Percentiles rank a stretch among this genome's conserved stretches.
These are phyloP conservation scores for Dryas alaskensis DNA, from an alignment of 306 rosid species.

Conservation along the genomic window DNA sequence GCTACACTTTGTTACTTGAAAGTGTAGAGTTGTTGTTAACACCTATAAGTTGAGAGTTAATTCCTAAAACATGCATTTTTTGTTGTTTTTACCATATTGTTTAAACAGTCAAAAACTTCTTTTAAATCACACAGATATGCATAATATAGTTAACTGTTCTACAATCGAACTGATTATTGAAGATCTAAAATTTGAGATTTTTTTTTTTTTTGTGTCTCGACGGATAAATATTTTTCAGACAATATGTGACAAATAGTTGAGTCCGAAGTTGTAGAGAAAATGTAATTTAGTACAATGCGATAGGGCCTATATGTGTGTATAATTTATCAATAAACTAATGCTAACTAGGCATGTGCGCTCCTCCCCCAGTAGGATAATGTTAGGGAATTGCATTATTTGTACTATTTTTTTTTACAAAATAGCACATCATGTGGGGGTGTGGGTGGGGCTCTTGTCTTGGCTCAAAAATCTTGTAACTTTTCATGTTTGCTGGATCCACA, in stretches of 20 bases:
- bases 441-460: constrained; percentile 35
- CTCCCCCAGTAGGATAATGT: constrained; percentile 47
- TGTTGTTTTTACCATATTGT: too few species aligned
- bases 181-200: too few species aligned
- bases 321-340: constrained; percentile 28
- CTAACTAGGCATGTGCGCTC: constrained; percentile 50
- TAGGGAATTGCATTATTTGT: constrained; percentile 25
- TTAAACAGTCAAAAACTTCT: too few species aligned
- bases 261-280: constrained; percentile 8
- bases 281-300: constrained; percentile 11
- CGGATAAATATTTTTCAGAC: constrained; percentile 5
- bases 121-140: too few species aligned
- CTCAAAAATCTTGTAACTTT: constrained; percentile 30
- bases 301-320: not conserved
- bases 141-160: too few species aligned
- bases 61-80: too few species aligned
- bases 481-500: constrained; percentile 63
- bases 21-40: too few species aligned
- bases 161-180: too few species aligned
- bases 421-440: constrained; percentile 55
- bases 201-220: too few species aligned
- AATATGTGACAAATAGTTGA: constrained; percentile 29
- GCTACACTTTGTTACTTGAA: too few species aligned
- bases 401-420: constrained; percentile 4
- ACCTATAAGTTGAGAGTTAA: too few species aligned